Conservation (phyloP, 345 rosid genomes). For the Eucalyptus viminalis region DNA sequence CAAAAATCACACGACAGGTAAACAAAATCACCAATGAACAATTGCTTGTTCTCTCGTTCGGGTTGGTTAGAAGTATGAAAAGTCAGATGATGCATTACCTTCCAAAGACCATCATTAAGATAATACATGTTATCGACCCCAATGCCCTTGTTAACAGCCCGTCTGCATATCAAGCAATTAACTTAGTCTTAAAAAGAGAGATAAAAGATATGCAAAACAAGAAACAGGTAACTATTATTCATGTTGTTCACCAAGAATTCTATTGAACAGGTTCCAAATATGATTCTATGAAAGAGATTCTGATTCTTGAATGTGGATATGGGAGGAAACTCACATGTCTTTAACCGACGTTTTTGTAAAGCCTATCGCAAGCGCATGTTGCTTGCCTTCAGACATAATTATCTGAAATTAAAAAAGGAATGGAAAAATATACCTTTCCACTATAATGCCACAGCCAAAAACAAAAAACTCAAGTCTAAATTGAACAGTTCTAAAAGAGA, state of each 20-base stretch:
- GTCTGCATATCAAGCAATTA: slow-evolving; percentile 27
- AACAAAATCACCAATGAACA: not conserved
- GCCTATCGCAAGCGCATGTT: slow-evolving; percentile 92
- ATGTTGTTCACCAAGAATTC: not conserved
- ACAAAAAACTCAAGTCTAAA: not conserved
- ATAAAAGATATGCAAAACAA: not conserved
- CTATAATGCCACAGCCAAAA: not conserved
- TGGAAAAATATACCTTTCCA: not conserved
- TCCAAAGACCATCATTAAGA: slow-evolving; percentile 98
- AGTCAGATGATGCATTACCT: slow-evolving; percentile 26
- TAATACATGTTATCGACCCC: slow-evolving; percentile 98
- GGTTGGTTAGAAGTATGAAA: not conserved
- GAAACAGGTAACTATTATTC: not conserved
- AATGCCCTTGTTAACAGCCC: slow-evolving; percentile 83
- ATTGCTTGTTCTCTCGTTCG: not conserved
- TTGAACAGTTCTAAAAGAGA: no score
- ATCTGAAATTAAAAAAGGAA: slow-evolving; percentile 27
- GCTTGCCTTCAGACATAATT: slow-evolving; percentile 96
- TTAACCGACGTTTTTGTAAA: slow-evolving; percentile 95
- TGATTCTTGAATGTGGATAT: not conserved
- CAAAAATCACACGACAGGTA: not conserved
- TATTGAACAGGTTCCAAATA: not conserved
- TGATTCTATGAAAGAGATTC: not conserved
- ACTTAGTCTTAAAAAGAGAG: not conserved
- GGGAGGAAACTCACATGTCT: slow-evolving; percentile 64